Conservation (phyloP, 2,329 filamentous ascomycete genomes). For the Emergomyces orientalis region DNA sequence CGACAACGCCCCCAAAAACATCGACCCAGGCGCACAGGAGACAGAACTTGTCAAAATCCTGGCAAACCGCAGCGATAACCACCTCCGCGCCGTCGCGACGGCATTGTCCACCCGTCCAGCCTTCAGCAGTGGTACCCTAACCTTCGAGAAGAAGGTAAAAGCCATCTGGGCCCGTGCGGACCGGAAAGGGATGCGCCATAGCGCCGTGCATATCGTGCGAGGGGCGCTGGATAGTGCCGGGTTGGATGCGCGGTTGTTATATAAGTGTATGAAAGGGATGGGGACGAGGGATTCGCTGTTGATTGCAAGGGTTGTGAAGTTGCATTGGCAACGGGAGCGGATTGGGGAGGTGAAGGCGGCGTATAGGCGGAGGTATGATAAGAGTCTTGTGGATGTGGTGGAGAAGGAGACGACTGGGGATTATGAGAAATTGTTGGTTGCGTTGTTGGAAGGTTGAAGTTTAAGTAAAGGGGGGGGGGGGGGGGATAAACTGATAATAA, state of each 20-base stretch:
- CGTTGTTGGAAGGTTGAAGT: neutral
- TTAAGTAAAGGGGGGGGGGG: too few species aligned
- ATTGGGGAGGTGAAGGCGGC: conserved; percentile 62
- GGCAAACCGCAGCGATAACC: conserved; percentile 60
- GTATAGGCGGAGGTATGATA: conserved; percentile 38
- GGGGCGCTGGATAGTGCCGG: conserved; percentile 64
- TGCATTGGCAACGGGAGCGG: conserved; percentile 65
- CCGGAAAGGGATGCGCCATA: conserved; percentile 72
- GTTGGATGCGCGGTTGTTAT: conserved; percentile 64
- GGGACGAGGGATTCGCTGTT: conserved; percentile 39
- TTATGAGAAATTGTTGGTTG: conserved; percentile 9
- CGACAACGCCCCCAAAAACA: conserved; percentile 60
- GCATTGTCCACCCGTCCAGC: conserved; percentile 60
- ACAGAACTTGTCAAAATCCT: conserved; percentile 63
- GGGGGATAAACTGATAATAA: too few species aligned
- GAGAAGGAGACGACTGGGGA: conserved; percentile 8
- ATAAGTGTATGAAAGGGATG: conserved; percentile 55
- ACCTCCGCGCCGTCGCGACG: conserved; percentile 63
- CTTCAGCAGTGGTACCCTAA: conserved; percentile 24
- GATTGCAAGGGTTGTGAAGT: conserved; percentile 57
- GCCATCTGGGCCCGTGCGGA: conserved; percentile 50
- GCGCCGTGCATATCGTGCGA: conserved; percentile 62
- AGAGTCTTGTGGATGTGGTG: conserved; percentile 2
- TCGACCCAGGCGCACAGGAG: conserved; percentile 58
- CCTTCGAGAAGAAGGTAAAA: conserved; percentile 3